phyloP scores from a whole-genome alignment of 2,329 filamentous ascomycete genomes.

The Onygenales sp. region DNA sequence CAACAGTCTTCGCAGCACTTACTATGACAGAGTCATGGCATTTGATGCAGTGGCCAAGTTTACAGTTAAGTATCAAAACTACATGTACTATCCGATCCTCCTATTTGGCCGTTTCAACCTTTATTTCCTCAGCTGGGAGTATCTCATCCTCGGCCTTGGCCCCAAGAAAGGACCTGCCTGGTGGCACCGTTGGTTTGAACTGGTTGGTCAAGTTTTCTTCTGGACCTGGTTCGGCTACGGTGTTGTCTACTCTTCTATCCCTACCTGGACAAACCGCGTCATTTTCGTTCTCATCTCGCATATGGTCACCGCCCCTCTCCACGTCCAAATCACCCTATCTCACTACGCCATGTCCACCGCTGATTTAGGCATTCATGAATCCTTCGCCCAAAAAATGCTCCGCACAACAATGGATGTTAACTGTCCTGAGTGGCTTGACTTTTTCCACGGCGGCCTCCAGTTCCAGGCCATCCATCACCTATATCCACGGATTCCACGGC shows the following conservation, averaged over 20 bases:
- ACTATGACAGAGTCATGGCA: constrained; percentile 69
- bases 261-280: constrained; percentile 58
- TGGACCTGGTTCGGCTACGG: constrained; percentile 79
- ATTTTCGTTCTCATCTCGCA: constrained; percentile 72
- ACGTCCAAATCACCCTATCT: constrained; percentile 81
- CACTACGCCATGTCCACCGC: constrained; percentile 91
- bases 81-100: constrained; percentile 74
- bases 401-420: constrained; percentile 91
- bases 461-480: constrained; percentile 84
- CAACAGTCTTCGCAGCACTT: constrained; percentile 62
- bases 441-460: constrained; percentile 78
- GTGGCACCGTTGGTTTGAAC: constrained; percentile 74
- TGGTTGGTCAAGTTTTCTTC: constrained; percentile 66
- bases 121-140: constrained; percentile 70
- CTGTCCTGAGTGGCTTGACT: constrained; percentile 79
- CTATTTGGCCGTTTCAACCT: constrained; percentile 79
- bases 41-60: constrained; percentile 65
- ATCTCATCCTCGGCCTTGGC: constrained; percentile 59
- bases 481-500: constrained; percentile 71
- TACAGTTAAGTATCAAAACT: constrained; percentile 63
- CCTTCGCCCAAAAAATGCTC: constrained; percentile 82
- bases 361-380: constrained; percentile 72
- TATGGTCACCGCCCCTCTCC: constrained; percentile 68
- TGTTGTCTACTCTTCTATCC: constrained; percentile 64
- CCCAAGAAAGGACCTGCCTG: constrained; percentile 66